Evolutionary conservation across 768 basidiomycete species (phyloP).

Genomic region (Suillus fuscotomentosus): DNA sequence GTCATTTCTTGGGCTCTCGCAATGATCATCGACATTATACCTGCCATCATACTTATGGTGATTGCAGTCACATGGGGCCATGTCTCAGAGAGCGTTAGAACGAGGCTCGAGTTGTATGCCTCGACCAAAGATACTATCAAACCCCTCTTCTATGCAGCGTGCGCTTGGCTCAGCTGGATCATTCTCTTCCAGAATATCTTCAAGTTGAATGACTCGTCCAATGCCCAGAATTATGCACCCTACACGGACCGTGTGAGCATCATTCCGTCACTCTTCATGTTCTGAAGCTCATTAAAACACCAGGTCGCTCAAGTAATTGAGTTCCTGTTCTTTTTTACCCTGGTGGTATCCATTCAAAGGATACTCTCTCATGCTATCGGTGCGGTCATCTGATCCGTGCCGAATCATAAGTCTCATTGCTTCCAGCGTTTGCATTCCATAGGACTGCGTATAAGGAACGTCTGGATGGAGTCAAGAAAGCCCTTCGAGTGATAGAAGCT

Average conservation of each 20-base stretch:
- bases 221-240: conserved; percentile 45
- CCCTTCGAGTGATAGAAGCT: conserved; percentile 61
- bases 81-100: conserved; percentile 67
- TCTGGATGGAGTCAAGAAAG: conserved; percentile 50
- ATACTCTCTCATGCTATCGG: conserved; percentile 70
- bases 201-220: conserved; percentile 44
- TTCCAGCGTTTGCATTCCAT: conserved; percentile 68
- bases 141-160: conserved; percentile 70
- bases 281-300: conserved; percentile 2
- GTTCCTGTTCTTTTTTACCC: conserved; percentile 73
- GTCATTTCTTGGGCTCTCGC: conserved; percentile 80
- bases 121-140: conserved; percentile 69
- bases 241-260: conserved; percentile 60
- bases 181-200: conserved; percentile 73
- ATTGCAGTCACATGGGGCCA: conserved; percentile 72
- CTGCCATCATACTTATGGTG: conserved; percentile 48
- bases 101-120: conserved; percentile 65
- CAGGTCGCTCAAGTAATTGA: conserved; percentile 63
- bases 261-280: not conserved
- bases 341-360: conserved; percentile 60
- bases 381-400: conserved; percentile 13
- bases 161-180: conserved; percentile 70
- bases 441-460: conserved; percentile 76
- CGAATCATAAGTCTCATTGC: conserved; percentile 1
- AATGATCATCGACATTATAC: conserved; percentile 67